A percentile compares a stretch with the other conserved stretches of the same genome.
These are phyloP conservation scores for Trapa incisa DNA, from an alignment of 345 rosid genomes.

Conservation along the genomic window DNA sequence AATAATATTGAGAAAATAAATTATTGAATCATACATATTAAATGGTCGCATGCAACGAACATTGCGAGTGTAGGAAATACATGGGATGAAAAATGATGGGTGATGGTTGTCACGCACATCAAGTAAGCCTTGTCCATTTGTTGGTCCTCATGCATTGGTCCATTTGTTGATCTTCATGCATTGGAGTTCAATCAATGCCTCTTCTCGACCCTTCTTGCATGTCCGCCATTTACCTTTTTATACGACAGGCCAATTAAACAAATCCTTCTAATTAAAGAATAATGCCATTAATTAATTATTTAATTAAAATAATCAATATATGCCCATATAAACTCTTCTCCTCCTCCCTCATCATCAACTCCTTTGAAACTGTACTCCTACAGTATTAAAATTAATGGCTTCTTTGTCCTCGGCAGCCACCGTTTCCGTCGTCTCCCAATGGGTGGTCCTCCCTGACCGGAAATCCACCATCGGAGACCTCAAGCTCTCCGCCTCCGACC, in stretches of 20 bases:
- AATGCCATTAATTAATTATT: no score
- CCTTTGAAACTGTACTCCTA: conserved; percentile 2
- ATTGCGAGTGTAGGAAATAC: no score
- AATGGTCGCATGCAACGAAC: no score
- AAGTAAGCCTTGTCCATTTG: no score
- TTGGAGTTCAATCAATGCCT: background rate
- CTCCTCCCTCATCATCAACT: background rate
- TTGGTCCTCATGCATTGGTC: no score
- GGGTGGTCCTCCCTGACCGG: conserved; percentile 37
- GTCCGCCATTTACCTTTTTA: background rate
- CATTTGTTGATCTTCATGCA: no score
- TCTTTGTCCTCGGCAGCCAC: background rate
- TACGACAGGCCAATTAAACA: background rate
- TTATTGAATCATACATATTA: no score
- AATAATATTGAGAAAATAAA: no score
- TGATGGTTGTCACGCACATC: no score
- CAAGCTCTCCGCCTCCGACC: conserved; percentile 86
- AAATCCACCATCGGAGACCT: conserved; percentile 49
- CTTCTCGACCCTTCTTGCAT: background rate
- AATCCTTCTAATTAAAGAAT: background rate
- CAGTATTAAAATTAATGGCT: background rate
- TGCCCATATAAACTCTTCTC: conserved; percentile 26
- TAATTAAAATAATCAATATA: background rate
- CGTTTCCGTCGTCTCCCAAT: conserved; percentile 30
- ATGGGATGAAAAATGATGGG: no score